phyloP scores from a whole-genome alignment of 208 protist genomes.

The Entamoeba invadens region DNA sequence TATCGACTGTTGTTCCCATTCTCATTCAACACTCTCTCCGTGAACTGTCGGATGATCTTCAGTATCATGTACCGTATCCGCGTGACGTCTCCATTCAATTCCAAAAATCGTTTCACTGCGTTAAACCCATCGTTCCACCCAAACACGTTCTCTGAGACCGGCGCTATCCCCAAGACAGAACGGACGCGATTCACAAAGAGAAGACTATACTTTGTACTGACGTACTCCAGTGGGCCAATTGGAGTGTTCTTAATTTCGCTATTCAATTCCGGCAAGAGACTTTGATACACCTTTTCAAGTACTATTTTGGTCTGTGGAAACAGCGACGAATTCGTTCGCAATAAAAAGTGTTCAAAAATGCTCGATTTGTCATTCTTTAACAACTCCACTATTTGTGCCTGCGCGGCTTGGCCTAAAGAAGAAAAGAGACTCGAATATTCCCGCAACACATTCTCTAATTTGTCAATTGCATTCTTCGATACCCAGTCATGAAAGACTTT shows the following conservation, averaged over 20 bases:
- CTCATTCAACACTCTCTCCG: not conserved
- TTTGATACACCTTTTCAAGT: not conserved
- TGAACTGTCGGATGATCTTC: not conserved
- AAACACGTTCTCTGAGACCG: not conserved
- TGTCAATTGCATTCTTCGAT: not conserved
- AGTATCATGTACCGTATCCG: not conserved
- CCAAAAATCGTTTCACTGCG: not conserved
- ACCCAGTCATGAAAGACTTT: not conserved
- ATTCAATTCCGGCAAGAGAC: not conserved
- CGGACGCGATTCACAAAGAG: not conserved
- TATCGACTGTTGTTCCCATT: not conserved
- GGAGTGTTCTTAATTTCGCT: not conserved
- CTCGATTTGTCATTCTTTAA: not conserved
- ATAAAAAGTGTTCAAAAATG: not conserved
- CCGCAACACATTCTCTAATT: not conserved
- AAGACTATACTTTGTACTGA: not conserved
- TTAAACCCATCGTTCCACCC: not conserved
- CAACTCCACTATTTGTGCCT: not conserved
- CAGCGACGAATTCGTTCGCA: not conserved
- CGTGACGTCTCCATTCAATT: not conserved
- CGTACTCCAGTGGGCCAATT: not conserved
- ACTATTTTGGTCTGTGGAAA: not conserved
- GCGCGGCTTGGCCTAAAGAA: not conserved
- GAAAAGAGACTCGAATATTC: not conserved
- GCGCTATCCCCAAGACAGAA: not conserved